A percentile compares a stretch with the other conserved stretches of the same genome.
Conservation (phyloP, 2,329 filamentous ascomycete genomes). For the Clonostachys chloroleuca region DNA sequence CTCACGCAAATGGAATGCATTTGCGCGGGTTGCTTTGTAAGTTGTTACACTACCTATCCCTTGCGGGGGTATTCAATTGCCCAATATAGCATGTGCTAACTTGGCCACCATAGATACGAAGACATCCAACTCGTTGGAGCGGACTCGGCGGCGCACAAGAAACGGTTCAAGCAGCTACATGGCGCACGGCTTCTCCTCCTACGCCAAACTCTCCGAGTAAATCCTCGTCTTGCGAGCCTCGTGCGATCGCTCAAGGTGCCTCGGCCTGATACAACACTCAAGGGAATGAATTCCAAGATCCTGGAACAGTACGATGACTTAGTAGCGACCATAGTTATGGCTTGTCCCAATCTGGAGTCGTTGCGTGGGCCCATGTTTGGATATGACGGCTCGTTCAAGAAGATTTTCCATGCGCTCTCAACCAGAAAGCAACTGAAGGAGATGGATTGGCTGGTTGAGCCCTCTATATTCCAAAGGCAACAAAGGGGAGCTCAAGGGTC, state of each 20-base stretch:
- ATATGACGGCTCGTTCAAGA: slow-evolving; percentile 52
- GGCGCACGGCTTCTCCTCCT: slow-evolving; percentile 51
- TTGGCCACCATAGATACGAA: slow-evolving; percentile 37
- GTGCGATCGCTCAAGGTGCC: slow-evolving; percentile 54
- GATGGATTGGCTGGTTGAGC: slow-evolving; percentile 55
- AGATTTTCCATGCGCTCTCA: slow-evolving; percentile 54
- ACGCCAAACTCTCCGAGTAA: slow-evolving; percentile 50
- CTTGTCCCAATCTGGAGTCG: slow-evolving; percentile 59
- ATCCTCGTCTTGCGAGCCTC: slow-evolving; percentile 45
- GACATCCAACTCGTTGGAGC: slow-evolving; percentile 53
- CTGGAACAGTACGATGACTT: slow-evolving; percentile 50
- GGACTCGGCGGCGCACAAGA: slow-evolving; percentile 52
- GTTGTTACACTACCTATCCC: slow-evolving; percentile 10
- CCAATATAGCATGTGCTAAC: neutral
- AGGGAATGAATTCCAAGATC: slow-evolving; percentile 13
- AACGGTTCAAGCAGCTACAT: slow-evolving; percentile 48
- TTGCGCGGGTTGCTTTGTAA: slow-evolving; percentile 46
- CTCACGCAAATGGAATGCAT: slow-evolving; percentile 46
- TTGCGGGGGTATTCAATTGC: no score
- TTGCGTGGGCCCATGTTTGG: slow-evolving; percentile 47
- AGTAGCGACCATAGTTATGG: slow-evolving; percentile 58
- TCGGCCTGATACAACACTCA: slow-evolving; percentile 34
- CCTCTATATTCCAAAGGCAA: slow-evolving; percentile 12
- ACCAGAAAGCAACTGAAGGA: slow-evolving; percentile 50
- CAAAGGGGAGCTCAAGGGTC: slow-evolving; percentile 1